Evolutionary conservation across 805 yeast genomes (phyloP).

Genomic region (Candida chauliodis): DNA sequence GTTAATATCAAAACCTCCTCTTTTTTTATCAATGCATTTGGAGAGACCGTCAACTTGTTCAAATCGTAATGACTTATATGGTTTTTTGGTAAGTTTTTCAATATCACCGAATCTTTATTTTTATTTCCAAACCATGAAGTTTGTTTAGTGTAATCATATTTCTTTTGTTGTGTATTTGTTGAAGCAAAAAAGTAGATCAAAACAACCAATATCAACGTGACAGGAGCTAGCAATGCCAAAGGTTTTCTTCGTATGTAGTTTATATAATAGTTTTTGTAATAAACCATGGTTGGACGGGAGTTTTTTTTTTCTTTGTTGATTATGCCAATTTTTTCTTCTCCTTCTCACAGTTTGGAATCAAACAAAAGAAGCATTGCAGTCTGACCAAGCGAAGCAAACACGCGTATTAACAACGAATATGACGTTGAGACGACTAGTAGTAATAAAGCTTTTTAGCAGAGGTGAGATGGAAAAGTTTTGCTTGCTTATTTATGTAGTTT

Average conservation of each 20-base stretch:
- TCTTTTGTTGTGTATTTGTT: slow-evolving; percentile 17
- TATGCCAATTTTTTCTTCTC: slow-evolving; percentile 1
- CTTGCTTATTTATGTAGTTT: too few relatives aligned
- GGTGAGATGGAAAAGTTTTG: too few relatives aligned
- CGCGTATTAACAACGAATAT: too few relatives aligned
- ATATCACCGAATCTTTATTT: slow-evolving; percentile 51
- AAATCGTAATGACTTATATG: slow-evolving; percentile 82
- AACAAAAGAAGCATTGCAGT: too few relatives aligned
- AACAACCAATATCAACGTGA: slow-evolving; percentile 39
- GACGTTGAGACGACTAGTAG: too few relatives aligned
- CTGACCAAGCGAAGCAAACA: too few relatives aligned
- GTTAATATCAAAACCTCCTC: slow-evolving; percentile 85
- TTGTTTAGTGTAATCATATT: slow-evolving; percentile 46
- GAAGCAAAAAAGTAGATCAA: slow-evolving; percentile 36
- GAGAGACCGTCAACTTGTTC: slow-evolving; percentile 69
- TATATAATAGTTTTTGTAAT: slow-evolving; percentile 27
- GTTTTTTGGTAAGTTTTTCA: slow-evolving; percentile 62
- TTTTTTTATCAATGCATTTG: slow-evolving; percentile 66
- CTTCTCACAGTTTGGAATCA: background rate
- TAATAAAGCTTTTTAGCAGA: too few relatives aligned
- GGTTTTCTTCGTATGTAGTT: slow-evolving; percentile 65
- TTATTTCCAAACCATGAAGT: slow-evolving; percentile 44
- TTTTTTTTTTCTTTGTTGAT: slow-evolving; percentile 1
- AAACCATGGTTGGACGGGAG: slow-evolving; percentile 4
- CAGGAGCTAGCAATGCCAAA: slow-evolving; percentile 42